A percentile compares a stretch with the other conserved stretches of the same genome.
phyloP scores from a whole-genome alignment of 164 flowering plant genomes.

The Vitis labrusca region DNA sequence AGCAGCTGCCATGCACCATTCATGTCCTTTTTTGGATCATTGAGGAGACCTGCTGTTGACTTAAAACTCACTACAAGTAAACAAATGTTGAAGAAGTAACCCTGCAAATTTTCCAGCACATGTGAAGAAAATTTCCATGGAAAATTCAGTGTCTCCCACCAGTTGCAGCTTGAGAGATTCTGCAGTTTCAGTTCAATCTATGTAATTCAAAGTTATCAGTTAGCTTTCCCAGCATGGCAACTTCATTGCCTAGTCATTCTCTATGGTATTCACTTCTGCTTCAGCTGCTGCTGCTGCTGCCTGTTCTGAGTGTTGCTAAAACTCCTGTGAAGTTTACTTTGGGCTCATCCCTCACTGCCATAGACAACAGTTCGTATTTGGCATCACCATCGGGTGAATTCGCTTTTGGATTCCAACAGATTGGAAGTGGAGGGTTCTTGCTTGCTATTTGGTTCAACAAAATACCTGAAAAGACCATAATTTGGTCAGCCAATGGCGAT shows the following conservation, averaged over 20 bases:
- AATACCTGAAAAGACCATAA: constrained; percentile 28
- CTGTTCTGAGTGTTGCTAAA: neutral
- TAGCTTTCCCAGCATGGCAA: too few relatives aligned
- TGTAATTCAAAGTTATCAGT: constrained; percentile 1
- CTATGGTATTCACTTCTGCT: too few relatives aligned
- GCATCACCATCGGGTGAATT: constrained; percentile 40
- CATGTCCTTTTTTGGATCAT: too few relatives aligned
- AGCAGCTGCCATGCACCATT: too few relatives aligned
- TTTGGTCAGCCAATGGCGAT: constrained; percentile 30
- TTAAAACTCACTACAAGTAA: too few relatives aligned
- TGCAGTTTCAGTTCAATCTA: constrained; percentile 2
- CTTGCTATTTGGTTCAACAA: constrained; percentile 39
- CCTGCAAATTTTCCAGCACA: too few relatives aligned
- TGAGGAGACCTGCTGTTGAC: too few relatives aligned
- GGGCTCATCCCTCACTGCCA: constrained; percentile 20
- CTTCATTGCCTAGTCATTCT: too few relatives aligned
- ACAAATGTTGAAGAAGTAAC: too few relatives aligned
- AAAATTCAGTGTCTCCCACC: too few relatives aligned
- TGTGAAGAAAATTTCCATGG: too few relatives aligned
- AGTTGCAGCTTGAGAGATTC: too few relatives aligned
- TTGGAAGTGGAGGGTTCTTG: constrained; percentile 10
- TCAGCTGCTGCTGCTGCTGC: neutral
- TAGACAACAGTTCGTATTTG: constrained; percentile 9
- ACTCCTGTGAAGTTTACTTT: constrained; percentile 8
- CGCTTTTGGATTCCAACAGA: constrained; percentile 36